Percentiles rank a stretch among this genome's conserved stretches.
Conservation (phyloP, 768 basidiomycete genomes). For the Coprinopsis strossmayeri region DNA sequence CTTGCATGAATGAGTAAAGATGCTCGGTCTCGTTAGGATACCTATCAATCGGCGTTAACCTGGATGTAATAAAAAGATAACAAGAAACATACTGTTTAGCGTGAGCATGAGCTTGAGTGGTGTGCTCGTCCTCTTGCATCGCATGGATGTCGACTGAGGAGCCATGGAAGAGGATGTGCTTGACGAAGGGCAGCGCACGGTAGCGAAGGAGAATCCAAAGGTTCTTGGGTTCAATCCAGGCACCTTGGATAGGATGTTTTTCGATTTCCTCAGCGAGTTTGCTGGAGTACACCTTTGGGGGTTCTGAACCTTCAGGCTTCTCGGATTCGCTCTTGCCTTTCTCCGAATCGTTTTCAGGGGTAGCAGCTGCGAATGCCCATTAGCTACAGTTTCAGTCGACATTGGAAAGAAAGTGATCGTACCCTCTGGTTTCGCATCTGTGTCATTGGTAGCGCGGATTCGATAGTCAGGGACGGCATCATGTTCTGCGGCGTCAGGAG, state of each 20-base stretch:
- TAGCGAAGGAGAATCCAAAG: slow-evolving; percentile 22
- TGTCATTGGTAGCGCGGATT: slow-evolving; percentile 10
- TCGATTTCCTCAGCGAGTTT: slow-evolving; percentile 12
- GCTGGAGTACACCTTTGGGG: slow-evolving; percentile 3
- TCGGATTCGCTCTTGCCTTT: slow-evolving; percentile 7
- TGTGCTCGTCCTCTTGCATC: slow-evolving; percentile 12
- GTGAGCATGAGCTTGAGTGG: slow-evolving; percentile 16
- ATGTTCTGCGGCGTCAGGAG: slow-evolving; percentile 14
- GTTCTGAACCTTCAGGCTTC: not conserved
- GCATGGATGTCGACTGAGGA: slow-evolving; percentile 19
- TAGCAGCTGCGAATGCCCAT: no score
- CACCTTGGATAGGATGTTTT: slow-evolving; percentile 21
- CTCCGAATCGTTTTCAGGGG: slow-evolving; percentile 15
- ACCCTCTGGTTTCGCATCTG: not conserved
- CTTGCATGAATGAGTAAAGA: slow-evolving; percentile 24
- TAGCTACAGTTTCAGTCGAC: not conserved
- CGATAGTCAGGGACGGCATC: slow-evolving; percentile 22
- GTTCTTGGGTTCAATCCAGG: slow-evolving; percentile 21
- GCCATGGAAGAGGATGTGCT: slow-evolving; percentile 17
- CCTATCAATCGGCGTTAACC: not conserved
- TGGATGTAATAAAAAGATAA: not conserved
- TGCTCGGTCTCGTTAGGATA: slow-evolving; percentile 25
- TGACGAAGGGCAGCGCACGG: slow-evolving; percentile 18
- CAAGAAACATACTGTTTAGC: slow-evolving; percentile 14
- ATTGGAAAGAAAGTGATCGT: not conserved